Conservation (phyloP, 1,139 yeast species). For the Scheffersomyces segobiensis region DNA sequence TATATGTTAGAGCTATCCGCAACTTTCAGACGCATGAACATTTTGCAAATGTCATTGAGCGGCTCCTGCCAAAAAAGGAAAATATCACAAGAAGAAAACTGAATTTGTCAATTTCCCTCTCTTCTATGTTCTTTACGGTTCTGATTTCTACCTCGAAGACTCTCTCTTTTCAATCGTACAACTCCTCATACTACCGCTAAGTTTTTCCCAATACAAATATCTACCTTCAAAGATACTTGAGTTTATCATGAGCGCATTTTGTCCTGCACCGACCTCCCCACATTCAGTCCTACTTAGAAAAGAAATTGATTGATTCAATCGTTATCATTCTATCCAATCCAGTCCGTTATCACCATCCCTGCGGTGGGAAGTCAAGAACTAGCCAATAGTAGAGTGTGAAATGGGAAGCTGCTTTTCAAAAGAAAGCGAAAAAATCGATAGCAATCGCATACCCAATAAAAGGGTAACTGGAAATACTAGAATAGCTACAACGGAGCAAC, state of each 20-base stretch:
- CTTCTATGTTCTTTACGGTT: too few species aligned
- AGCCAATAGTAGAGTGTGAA: background rate
- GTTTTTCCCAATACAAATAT: too few species aligned
- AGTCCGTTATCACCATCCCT: background rate
- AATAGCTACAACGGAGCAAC: background rate
- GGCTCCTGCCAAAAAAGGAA: too few species aligned
- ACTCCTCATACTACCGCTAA: too few species aligned
- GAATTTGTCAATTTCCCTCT: too few species aligned
- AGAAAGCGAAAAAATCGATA: slow-evolving; percentile 3
- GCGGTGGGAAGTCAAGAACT: background rate
- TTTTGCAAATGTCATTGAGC: too few species aligned
- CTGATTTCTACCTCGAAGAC: too few species aligned
- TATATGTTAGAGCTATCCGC: too few species aligned
- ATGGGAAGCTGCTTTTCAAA: slow-evolving; percentile 16
- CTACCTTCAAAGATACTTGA: too few species aligned
- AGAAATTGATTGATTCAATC: background rate
- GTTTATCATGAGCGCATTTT: background rate
- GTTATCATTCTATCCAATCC: background rate
- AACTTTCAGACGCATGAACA: too few species aligned
- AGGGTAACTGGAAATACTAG: slow-evolving; percentile 2
- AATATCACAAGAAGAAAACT: too few species aligned
- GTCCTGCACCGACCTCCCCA: background rate
- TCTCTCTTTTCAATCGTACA: too few species aligned
- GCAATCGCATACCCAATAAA: background rate
- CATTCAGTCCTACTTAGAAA: background rate